These are phyloP conservation scores for Diphasiastrum complanatum DNA, from an alignment of 83 land plant genomes.

Conservation along the genomic window DNA sequence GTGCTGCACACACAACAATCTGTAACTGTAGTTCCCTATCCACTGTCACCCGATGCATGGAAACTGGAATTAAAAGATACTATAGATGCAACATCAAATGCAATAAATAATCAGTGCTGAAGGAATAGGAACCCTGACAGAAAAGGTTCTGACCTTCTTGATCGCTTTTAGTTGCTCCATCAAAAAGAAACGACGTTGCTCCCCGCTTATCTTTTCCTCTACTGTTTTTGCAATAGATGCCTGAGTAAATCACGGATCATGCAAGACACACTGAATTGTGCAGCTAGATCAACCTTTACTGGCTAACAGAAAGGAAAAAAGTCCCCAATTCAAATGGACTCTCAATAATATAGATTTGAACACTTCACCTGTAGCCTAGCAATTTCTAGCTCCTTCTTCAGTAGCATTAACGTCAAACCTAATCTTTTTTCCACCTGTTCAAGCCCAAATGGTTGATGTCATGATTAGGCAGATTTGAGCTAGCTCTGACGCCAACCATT, in stretches of 20 bases:
- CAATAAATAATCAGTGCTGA: too few species aligned
- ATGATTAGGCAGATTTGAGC: too few species aligned
- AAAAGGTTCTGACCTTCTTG: constrained; percentile 56
- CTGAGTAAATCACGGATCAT: constrained; percentile 28
- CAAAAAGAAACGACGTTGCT: constrained; percentile 85
- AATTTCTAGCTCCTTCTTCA: constrained; percentile 94
- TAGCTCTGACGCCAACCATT: too few species aligned
- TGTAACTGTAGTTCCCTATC: too few species aligned
- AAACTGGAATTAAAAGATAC: too few species aligned
- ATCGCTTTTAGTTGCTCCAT: constrained; percentile 97
- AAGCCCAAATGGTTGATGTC: too few species aligned
- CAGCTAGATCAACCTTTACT: background rate
- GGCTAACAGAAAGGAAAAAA: background rate
- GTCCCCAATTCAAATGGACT: background rate
- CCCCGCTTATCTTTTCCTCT: constrained; percentile 97
- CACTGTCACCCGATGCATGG: too few species aligned
- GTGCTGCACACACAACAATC: too few species aligned
- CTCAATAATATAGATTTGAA: background rate
- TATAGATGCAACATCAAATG: too few species aligned
- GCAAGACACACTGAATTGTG: background rate
- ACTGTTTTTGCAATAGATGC: constrained; percentile 93
- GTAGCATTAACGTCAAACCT: constrained; percentile 62
- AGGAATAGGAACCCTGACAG: background rate
- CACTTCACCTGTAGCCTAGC: constrained; percentile 81
- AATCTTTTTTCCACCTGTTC: constrained; percentile 40